Conservation (phyloP, 202 grass and related monocot species). For the Hordeum pubiflorum region DNA sequence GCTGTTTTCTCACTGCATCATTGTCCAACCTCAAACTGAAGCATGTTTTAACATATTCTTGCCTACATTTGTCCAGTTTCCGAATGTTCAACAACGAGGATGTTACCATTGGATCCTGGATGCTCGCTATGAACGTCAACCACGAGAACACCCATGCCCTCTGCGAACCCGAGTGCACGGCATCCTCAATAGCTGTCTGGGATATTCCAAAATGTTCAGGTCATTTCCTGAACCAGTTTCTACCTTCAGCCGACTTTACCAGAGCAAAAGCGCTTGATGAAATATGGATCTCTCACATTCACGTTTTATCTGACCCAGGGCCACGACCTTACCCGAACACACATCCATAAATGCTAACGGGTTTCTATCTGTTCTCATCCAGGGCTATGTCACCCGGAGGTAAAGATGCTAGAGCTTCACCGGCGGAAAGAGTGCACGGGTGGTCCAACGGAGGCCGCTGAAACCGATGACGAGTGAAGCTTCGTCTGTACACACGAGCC, state of each 20-base stretch:
- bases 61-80: slow-evolving; percentile 56
- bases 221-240: slow-evolving; percentile 32
- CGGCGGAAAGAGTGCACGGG: slow-evolving; percentile 70
- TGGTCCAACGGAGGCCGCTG: slow-evolving; percentile 40
- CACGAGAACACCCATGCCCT: slow-evolving; percentile 82
- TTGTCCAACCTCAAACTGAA: background rate
- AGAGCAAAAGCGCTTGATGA: background rate
- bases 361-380: slow-evolving; percentile 11
- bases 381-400: slow-evolving; percentile 87
- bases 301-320: too few species aligned
- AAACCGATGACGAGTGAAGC: slow-evolving; percentile 52
- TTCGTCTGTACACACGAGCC: background rate
- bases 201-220: slow-evolving; percentile 99
- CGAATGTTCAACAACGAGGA: slow-evolving; percentile 99
- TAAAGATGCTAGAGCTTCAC: slow-evolving; percentile 92
- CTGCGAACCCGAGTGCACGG: slow-evolving; percentile 67
- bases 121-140: slow-evolving; percentile 99
- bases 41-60: slow-evolving; percentile 7
- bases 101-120: slow-evolving; percentile 98
- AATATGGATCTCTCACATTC: background rate
- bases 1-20: background rate
- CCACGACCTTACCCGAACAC: too few species aligned
- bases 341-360: background rate
- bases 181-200: slow-evolving; percentile 91
- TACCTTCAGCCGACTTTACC: background rate